phyloP scores from a whole-genome alignment of 1,139 yeast genomes.

The Pichia sp. region DNA sequence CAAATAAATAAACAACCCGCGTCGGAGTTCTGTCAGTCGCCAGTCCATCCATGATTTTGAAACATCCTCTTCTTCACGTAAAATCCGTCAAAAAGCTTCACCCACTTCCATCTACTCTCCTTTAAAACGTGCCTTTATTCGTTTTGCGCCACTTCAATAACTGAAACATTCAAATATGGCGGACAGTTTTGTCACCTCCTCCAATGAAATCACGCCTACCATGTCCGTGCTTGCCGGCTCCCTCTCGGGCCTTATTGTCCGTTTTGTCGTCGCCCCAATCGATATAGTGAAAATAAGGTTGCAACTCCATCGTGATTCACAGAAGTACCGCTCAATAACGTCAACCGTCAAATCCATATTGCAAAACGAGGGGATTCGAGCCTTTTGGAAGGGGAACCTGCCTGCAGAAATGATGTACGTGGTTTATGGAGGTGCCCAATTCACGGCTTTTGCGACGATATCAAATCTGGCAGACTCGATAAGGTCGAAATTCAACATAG shows the following conservation, averaged over 20 bases:
- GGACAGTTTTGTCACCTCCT: constrained; percentile 8
- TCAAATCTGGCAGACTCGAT: constrained; percentile 33
- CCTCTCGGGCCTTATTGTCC: constrained; percentile 32
- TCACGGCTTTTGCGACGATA: constrained; percentile 61
- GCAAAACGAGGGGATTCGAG: constrained; percentile 50
- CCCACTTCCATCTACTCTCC: no score
- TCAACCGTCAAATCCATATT: constrained; percentile 37
- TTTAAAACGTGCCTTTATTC: neutral
- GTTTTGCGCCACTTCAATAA: neutral
- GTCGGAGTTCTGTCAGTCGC: constrained; percentile 2
- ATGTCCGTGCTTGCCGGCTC: constrained; percentile 32
- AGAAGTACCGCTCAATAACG: constrained; percentile 34
- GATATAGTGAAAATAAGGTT: constrained; percentile 85
- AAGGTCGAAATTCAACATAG: constrained; percentile 9
- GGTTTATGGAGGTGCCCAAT: constrained; percentile 80
- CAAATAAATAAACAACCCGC: neutral
- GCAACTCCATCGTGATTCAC: constrained; percentile 47
- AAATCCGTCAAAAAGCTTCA: no score
- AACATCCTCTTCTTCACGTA: neutral
- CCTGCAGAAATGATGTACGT: constrained; percentile 89
- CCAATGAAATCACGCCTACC: constrained; percentile 12
- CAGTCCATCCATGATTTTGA: neutral
- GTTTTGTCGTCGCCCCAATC: constrained; percentile 80
- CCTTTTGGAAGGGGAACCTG: constrained; percentile 91
- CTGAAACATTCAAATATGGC: constrained; percentile 5